Evolutionary conservation across 1,139 yeast species (phyloP).

Genomic region (Diutina scorzettiae): DNA sequence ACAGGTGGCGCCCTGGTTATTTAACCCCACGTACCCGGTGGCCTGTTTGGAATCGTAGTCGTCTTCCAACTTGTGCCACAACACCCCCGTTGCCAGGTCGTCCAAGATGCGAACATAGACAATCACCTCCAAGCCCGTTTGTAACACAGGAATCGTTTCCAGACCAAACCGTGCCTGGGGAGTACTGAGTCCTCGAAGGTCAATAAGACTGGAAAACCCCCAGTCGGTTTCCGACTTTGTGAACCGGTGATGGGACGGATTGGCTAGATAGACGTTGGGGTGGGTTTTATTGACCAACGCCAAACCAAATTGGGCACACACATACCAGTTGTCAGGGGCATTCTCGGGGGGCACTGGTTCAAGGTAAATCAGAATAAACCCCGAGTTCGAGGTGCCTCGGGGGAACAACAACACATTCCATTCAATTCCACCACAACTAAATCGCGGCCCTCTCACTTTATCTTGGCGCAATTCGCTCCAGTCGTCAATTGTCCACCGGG

Average conservation of each 20-base stretch:
- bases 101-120: constrained; percentile 57
- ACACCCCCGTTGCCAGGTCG: constrained; percentile 81
- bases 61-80: constrained; percentile 81
- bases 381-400: constrained; percentile 36
- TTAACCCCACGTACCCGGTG: constrained; percentile 88
- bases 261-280: constrained; percentile 22
- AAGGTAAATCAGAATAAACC: constrained; percentile 46
- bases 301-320: constrained; percentile 84
- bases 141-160: constrained; percentile 47
- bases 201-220: constrained; percentile 83
- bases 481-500: constrained; percentile 68
- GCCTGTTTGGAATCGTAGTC: constrained; percentile 80
- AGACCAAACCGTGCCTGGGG: constrained; percentile 28
- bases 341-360: constrained; percentile 40
- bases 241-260: constrained; percentile 56
- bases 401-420: constrained; percentile 78
- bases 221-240: constrained; percentile 73
- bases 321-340: constrained; percentile 45
- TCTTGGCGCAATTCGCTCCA: constrained; percentile 41
- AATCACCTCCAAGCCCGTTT: constrained; percentile 25
- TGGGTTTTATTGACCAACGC: constrained; percentile 75
- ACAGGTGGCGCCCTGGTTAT: constrained; percentile 97
- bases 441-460: constrained; percentile 40
- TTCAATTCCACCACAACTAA: constrained; percentile 53
- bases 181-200: constrained; percentile 35